Percentiles rank a stretch among this genome's conserved stretches.
These are phyloP conservation scores for Colletotrichum gigasporum DNA, from an alignment of 2,329 filamentous ascomycete species.

Conservation along the genomic window DNA sequence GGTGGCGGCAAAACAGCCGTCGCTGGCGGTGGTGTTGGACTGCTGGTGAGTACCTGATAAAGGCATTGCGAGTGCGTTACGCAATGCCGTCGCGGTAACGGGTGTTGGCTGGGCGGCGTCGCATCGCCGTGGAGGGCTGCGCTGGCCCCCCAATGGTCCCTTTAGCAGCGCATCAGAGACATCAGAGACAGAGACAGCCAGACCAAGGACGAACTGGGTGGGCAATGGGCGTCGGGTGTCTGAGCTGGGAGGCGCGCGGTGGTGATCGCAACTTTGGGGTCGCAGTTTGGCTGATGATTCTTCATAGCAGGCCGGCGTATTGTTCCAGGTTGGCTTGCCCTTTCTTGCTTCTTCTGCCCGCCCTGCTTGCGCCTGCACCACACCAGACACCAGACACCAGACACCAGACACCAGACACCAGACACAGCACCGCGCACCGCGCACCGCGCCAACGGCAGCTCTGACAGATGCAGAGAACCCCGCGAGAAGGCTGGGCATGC, in stretches of 20 bases:
- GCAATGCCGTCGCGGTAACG: background rate
- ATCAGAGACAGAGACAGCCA: slow-evolving; percentile 3
- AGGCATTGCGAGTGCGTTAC: no score
- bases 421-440: no score
- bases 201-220: background rate
- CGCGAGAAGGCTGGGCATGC: background rate
- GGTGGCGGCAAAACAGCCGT: background rate
- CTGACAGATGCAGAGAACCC: slow-evolving; percentile 14
- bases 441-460: slow-evolving; percentile 11
- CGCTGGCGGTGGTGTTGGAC: background rate
- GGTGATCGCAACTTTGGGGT: background rate
- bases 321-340: background rate
- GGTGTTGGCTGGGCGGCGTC: background rate
- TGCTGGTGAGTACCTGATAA: no score
- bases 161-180: background rate
- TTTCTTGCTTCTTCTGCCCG: slow-evolving; percentile 11
- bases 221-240: no score
- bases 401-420: no score
- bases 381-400: no score
- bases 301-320: background rate
- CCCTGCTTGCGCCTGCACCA: no score
- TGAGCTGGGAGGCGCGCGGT: background rate
- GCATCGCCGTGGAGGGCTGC: background rate
- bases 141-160: background rate
- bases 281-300: slow-evolving; percentile 6